Conservation (phyloP, 139 green algal species). For the Trebouxia sp. region DNA sequence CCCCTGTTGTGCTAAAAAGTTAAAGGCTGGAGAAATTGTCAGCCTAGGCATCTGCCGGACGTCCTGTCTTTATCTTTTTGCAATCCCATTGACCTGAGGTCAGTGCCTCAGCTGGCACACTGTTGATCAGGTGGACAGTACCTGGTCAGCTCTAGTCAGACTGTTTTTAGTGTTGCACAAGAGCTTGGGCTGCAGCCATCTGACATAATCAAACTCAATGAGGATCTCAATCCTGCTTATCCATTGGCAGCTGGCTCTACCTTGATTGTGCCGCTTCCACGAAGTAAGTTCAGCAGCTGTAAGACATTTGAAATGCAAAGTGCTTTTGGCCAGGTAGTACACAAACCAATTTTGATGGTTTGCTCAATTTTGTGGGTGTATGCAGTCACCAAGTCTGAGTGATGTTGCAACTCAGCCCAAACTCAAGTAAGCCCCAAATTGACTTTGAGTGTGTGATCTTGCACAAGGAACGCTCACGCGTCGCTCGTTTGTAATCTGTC, state of each 20-base stretch:
- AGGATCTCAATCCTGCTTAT: neutral
- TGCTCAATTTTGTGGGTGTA: conserved; percentile 16
- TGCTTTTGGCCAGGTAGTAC: neutral
- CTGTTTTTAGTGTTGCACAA: neutral
- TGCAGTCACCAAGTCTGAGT: conserved; percentile 6
- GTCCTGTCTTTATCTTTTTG: neutral
- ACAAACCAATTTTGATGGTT: neutral
- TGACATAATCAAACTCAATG: neutral
- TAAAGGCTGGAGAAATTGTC: neutral
- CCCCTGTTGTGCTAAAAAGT: neutral
- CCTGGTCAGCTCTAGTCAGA: conserved; percentile 2
- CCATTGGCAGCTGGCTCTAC: neutral
- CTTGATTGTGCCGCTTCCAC: neutral
- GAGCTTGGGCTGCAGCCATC: neutral
- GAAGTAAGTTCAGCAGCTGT: neutral
- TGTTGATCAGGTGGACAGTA: neutral
- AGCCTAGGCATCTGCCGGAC: neutral
- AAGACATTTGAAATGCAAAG: neutral
- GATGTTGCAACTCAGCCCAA: conserved; percentile 22
- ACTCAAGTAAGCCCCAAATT: neutral
- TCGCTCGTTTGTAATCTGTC: too few relatives aligned
- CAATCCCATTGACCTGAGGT: neutral
- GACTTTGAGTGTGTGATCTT: neutral
- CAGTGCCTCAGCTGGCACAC: neutral
- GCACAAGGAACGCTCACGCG: too few relatives aligned